A percentile compares a stretch with the other conserved stretches of the same genome.
Evolutionary conservation across 2,329 filamentous ascomycete species (phyloP).

Genomic region (Diplodia scrobiculata): DNA sequence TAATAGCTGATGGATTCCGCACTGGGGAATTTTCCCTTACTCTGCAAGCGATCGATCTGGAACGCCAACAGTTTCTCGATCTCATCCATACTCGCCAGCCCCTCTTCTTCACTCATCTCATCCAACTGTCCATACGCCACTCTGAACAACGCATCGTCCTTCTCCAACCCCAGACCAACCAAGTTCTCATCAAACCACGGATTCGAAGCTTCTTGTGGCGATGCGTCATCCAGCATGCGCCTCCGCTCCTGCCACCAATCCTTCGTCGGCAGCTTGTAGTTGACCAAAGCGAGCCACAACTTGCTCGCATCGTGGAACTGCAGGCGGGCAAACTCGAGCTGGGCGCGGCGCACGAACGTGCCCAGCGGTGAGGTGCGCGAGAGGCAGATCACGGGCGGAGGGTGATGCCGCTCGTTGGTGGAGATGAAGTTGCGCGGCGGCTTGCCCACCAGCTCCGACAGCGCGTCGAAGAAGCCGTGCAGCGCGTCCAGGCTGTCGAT

Average conservation of each 20-base stretch:
- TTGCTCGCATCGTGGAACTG: constrained; percentile 76
- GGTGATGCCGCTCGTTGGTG: constrained; percentile 53
- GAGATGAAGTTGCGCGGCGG: constrained; percentile 55
- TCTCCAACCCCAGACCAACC: constrained; percentile 60
- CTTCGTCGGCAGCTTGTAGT: constrained; percentile 76
- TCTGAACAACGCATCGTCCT: constrained; percentile 51
- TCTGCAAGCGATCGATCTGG: constrained; percentile 85
- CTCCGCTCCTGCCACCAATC: constrained; percentile 56
- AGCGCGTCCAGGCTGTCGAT: constrained; percentile 80
- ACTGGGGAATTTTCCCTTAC: constrained; percentile 47
- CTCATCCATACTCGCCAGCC: constrained; percentile 71
- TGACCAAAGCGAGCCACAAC: constrained; percentile 81
- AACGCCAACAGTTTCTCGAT: constrained; percentile 81
- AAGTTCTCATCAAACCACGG: constrained; percentile 62
- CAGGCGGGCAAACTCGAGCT: constrained; percentile 77
- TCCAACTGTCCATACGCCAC: constrained; percentile 55
- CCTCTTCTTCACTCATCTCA: constrained; percentile 34
- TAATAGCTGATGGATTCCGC: neutral
- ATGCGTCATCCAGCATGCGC: neutral
- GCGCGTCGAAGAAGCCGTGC: constrained; percentile 70
- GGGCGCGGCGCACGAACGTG: constrained; percentile 72
- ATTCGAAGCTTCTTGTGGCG: constrained; percentile 32
- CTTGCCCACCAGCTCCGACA: constrained; percentile 52
- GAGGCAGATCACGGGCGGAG: constrained; percentile 58
- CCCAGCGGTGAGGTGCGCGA: constrained; percentile 78